Conservation (phyloP, 371 early-diverging fungal genomes). For the Mortierella sp. region DNA sequence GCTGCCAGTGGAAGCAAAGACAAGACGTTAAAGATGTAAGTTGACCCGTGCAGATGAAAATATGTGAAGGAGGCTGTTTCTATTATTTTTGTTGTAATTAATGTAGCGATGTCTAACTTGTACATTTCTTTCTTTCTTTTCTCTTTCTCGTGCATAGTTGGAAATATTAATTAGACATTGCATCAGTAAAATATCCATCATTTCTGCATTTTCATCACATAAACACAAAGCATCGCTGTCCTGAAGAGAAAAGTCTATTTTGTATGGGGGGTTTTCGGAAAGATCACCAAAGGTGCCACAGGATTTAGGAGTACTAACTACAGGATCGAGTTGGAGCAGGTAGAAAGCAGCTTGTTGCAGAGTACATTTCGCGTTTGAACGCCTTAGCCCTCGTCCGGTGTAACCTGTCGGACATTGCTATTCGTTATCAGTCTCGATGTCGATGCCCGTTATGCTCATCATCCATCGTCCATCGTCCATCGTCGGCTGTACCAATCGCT, state of each 20-base stretch:
- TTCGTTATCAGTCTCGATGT: not conserved
- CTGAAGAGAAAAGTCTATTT: not conserved
- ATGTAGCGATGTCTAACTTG: not conserved
- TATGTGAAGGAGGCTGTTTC: not conserved
- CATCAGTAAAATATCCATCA: constrained; percentile 4
- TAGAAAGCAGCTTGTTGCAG: no score
- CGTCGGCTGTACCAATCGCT: not conserved
- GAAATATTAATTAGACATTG: constrained; percentile 8
- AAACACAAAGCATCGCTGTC: not conserved
- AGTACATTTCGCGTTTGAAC: not conserved
- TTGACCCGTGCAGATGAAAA: no score
- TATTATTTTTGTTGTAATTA: not conserved
- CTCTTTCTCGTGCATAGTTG: not conserved
- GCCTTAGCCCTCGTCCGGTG: not conserved
- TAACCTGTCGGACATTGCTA: not conserved
- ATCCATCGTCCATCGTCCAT: not conserved
- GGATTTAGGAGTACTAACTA: no score
- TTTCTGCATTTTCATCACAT: constrained; percentile 7
- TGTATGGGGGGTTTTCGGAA: not conserved
- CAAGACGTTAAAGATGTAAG: constrained; percentile 84
- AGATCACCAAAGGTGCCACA: no score
- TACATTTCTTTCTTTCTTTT: not conserved
- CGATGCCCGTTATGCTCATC: not conserved
- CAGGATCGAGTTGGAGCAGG: no score
- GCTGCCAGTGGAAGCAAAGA: constrained; percentile 97